Conservation (phyloP, 2,329 filamentous ascomycete species). For the Ilyonectria sp. region DNA sequence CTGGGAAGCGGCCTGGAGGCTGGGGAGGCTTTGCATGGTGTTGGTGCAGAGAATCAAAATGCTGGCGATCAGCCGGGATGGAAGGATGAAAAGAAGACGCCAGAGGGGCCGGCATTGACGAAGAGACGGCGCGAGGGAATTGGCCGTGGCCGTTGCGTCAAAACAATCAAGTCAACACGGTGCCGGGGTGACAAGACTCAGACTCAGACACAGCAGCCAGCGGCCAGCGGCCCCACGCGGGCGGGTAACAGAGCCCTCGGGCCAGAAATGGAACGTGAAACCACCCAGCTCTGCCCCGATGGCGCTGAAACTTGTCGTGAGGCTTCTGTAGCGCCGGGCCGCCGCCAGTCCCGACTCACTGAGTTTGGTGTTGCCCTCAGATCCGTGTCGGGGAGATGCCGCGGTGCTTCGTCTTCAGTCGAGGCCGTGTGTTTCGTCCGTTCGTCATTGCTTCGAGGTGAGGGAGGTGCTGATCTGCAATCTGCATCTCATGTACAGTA, state of each 20-base stretch:
- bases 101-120: conserved; percentile 6
- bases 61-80: conserved; percentile 16
- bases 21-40: not conserved
- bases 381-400: too few species aligned
- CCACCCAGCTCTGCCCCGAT: not conserved
- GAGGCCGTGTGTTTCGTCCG: too few species aligned
- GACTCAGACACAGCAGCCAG: conserved; percentile 6
- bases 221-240: conserved; percentile 21
- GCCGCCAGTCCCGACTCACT: too few species aligned
- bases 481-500: not conserved
- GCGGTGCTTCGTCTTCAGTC: too few species aligned
- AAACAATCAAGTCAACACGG: conserved; percentile 13
- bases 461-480: not conserved
- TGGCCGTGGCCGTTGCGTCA: conserved; percentile 5
- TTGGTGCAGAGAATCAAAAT: not conserved
- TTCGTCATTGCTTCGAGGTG: too few species aligned
- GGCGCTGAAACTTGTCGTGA: not conserved
- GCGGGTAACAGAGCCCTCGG: conserved; percentile 6
- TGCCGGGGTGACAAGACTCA: not conserved
- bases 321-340: not conserved
- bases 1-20: conserved; percentile 17
- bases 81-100: not conserved
- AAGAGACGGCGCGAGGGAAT: not conserved
- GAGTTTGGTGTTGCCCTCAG: too few species aligned
- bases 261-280: not conserved